phyloP scores from a whole-genome alignment of 2,329 filamentous ascomycete species.

The Apiospora koreana region DNA sequence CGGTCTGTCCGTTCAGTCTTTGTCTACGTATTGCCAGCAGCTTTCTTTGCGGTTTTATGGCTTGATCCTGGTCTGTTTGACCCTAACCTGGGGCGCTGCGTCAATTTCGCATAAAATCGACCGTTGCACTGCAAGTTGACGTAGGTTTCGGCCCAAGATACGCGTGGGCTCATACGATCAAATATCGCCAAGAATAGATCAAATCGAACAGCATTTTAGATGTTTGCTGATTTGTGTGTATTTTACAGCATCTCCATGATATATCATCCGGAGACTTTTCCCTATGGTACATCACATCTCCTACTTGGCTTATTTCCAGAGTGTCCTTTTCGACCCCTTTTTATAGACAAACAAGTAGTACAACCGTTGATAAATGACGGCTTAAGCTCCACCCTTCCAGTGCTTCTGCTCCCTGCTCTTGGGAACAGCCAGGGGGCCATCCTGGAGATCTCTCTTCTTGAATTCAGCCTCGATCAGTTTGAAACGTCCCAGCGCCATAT shows the following conservation, averaged over 20 bases:
- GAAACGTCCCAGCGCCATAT: constrained; percentile 72
- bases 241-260: background rate
- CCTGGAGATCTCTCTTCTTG: constrained; percentile 57
- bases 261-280: background rate
- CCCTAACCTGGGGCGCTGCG: constrained; percentile 5
- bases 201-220: background rate
- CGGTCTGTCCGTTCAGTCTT: too few species aligned
- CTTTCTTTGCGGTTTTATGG: background rate
- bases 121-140: constrained; percentile 1
- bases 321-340: background rate
- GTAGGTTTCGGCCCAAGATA: background rate
- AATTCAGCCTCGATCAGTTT: constrained; percentile 78
- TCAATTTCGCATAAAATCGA: background rate
- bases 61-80: background rate
- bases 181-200: background rate
- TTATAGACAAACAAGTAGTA: background rate
- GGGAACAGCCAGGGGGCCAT: constrained; percentile 42
- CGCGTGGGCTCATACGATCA: background rate
- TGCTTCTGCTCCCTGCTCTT: constrained; percentile 42
- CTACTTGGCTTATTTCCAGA: background rate
- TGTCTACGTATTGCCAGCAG: background rate
- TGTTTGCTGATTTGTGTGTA: background rate
- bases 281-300: constrained; percentile 2
- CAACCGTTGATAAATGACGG: background rate
- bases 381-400: background rate